phyloP scores from a whole-genome alignment of 768 basidiomycete genomes.

The Sporobolomyces phaffii region DNA sequence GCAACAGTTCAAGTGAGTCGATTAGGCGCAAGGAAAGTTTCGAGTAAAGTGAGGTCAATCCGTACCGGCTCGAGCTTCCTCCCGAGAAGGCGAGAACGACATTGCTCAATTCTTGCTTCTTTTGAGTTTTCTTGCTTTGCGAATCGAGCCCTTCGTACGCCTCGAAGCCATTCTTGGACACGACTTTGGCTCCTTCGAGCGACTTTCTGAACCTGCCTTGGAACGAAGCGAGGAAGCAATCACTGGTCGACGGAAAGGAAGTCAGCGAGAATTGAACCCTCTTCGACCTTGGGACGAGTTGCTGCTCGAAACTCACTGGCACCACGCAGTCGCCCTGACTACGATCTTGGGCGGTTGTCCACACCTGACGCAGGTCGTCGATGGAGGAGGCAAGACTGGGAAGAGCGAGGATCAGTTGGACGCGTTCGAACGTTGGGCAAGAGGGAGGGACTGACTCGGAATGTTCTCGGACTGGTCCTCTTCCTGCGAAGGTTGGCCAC shows the following conservation, averaged over 20 bases:
- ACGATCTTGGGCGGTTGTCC: slow-evolving; percentile 4
- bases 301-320: slow-evolving; percentile 5
- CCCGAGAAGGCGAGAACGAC: slow-evolving; percentile 28
- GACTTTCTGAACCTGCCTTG: neutral
- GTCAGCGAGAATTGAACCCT: neutral
- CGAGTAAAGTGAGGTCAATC: neutral
- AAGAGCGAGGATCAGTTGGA: neutral
- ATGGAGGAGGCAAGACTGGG: slow-evolving; percentile 1
- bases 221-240: slow-evolving; percentile 28
- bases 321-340: slow-evolving; percentile 11
- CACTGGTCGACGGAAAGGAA: neutral
- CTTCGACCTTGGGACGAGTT: neutral
- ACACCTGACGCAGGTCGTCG: slow-evolving; percentile 3
- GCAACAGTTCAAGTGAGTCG: neutral
- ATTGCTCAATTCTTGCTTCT: slow-evolving; percentile 1
- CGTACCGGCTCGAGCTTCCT: slow-evolving; percentile 14
- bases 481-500: slow-evolving; percentile 6
- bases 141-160: neutral
- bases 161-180: neutral
- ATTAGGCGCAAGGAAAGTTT: too few species aligned
- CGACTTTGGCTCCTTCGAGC: slow-evolving; percentile 2
- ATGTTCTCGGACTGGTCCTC: neutral
- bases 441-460: neutral
- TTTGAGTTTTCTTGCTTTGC: neutral
- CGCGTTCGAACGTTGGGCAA: neutral